Evolutionary conservation across 2,329 filamentous ascomycete genomes (phyloP).

Genomic region (Aspergillus udagawae): DNA sequence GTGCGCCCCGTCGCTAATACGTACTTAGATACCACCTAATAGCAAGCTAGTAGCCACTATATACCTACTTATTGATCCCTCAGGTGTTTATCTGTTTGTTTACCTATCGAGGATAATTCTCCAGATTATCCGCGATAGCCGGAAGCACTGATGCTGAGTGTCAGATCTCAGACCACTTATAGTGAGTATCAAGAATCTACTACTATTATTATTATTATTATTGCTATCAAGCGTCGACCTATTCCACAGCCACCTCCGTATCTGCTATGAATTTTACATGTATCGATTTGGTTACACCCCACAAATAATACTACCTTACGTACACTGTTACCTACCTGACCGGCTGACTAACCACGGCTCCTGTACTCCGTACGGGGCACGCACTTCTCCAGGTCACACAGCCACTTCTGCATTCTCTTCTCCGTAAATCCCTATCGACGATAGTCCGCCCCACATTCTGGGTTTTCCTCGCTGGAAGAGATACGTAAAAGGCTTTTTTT

Average conservation of each 20-base stretch:
- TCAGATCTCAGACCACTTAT: not conserved
- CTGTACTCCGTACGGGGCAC: constrained; percentile 13
- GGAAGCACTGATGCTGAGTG: constrained; percentile 4
- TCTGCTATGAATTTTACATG: not conserved
- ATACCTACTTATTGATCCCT: not conserved
- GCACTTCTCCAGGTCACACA: constrained; percentile 21
- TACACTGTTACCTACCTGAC: constrained; percentile 2
- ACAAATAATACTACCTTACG: constrained; percentile 2
- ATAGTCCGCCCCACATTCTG: constrained; percentile 15
- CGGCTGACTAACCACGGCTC: not conserved
- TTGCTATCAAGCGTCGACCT: not conserved
- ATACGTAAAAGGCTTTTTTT: constrained; percentile 1
- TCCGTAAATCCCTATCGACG: constrained; percentile 18
- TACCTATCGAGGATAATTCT: constrained; percentile 10
- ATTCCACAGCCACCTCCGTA: not conserved
- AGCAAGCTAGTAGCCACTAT: not conserved
- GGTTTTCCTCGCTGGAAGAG: constrained; percentile 5
- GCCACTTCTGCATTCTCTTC: constrained; percentile 20
- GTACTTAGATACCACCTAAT: not conserved
- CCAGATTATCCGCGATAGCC: constrained; percentile 24
- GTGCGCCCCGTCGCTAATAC: not conserved
- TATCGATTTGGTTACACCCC: not conserved
- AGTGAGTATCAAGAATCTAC: not conserved
- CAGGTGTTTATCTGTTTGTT: not conserved
- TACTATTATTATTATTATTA: not conserved